Conservation (phyloP, 306 rosid species). For the Datisca glomerata region DNA sequence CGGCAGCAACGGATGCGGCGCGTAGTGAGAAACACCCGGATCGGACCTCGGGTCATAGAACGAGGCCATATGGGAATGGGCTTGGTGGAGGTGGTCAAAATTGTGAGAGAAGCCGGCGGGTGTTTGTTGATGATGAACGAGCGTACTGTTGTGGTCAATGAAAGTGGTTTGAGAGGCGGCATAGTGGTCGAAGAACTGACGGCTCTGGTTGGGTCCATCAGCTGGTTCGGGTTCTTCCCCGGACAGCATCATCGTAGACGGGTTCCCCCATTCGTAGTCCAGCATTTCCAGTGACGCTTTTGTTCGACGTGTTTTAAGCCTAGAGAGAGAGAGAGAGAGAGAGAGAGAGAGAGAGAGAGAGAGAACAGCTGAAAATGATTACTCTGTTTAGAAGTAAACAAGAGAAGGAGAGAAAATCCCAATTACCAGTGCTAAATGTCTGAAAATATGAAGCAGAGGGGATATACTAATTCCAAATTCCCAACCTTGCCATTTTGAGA, state of each 20-base stretch:
- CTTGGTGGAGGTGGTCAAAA: constrained; percentile 16
- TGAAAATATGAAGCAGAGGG: not conserved
- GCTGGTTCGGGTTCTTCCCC: constrained; percentile 28
- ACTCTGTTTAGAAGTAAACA: no score
- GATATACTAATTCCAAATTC: not conserved
- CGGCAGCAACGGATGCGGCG: constrained; percentile 29
- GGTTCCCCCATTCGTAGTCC: constrained; percentile 92
- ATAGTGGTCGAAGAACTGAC: constrained; percentile 46
- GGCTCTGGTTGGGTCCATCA: constrained; percentile 41
- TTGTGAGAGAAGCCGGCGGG: constrained; percentile 18
- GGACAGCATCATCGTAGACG: constrained; percentile 51
- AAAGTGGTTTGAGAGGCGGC: constrained; percentile 29
- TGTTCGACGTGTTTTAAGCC: not conserved
- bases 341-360: not conserved
- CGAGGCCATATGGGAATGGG: constrained; percentile 14
- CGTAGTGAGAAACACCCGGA: constrained; percentile 32
- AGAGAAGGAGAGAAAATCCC: no score
- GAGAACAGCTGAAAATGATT: no score
- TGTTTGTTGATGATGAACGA: constrained; percentile 12
- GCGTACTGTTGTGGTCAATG: constrained; percentile 21
- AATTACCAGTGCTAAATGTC: no score
- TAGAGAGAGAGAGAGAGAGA: not conserved
- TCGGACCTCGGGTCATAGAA: constrained; percentile 60
- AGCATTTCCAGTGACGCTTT: constrained; percentile 32
- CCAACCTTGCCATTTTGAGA: no score